These are phyloP conservation scores for Circinella umbellata DNA, from an alignment of 371 early-diverging fungal genomes.

Conservation along the genomic window DNA sequence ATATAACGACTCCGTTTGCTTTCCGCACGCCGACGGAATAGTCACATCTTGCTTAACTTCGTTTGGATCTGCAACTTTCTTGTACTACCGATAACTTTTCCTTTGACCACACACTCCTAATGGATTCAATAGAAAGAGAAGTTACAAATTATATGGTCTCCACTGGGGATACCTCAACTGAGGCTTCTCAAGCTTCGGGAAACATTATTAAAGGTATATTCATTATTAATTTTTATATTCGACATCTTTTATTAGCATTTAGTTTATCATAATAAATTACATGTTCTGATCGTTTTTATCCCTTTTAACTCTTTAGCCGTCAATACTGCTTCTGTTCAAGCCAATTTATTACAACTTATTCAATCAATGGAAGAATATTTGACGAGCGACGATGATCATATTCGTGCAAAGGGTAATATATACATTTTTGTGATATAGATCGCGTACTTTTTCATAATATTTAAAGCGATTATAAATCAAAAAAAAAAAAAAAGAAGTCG, in stretches of 20 bases:
- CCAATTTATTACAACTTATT: slow-evolving; percentile 69
- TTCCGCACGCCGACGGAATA: neutral
- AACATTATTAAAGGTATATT: slow-evolving; percentile 35
- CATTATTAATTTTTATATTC: neutral
- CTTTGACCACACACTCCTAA: slow-evolving; percentile 7
- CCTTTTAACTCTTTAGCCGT: slow-evolving; percentile 30
- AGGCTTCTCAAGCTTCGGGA: slow-evolving; percentile 33
- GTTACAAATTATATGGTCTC: slow-evolving; percentile 55
- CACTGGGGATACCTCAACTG: slow-evolving; percentile 34
- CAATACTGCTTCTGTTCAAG: slow-evolving; percentile 42
- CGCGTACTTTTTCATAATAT: neutral
- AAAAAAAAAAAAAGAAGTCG: neutral
- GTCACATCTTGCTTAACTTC: neutral
- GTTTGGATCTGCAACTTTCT: slow-evolving; percentile 1
- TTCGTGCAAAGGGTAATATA: slow-evolving; percentile 81
- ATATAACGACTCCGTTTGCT: neutral
- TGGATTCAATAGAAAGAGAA: slow-evolving; percentile 37
- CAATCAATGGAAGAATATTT: slow-evolving; percentile 80
- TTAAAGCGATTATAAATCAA: neutral
- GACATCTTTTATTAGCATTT: too few species aligned
- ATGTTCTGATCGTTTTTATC: neutral
- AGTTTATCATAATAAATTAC: neutral
- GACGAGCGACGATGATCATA: slow-evolving; percentile 81
- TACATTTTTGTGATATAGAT: neutral
- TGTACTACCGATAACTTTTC: neutral